phyloP scores from a whole-genome alignment of 768 basidiomycete genomes.

The Psilocybe sp. region DNA sequence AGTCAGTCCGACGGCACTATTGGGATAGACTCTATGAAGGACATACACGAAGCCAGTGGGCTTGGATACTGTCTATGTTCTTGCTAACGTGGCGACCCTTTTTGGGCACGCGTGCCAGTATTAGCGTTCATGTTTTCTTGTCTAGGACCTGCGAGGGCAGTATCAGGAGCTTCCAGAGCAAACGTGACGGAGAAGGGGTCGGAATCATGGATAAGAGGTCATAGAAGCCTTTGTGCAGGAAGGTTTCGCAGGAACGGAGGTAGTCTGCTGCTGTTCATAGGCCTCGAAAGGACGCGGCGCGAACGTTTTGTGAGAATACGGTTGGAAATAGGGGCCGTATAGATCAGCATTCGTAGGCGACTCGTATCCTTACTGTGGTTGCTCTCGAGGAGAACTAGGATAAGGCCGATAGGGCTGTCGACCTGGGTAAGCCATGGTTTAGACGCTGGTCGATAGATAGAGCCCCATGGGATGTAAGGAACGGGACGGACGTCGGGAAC shows the following conservation, averaged over 20 bases:
- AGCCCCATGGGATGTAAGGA: not conserved
- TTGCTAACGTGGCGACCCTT: constrained; percentile 75
- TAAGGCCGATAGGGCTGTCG: constrained; percentile 28
- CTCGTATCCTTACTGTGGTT: constrained; percentile 20
- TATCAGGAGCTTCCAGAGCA: constrained; percentile 60
- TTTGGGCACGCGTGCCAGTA: constrained; percentile 34
- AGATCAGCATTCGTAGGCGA: constrained; percentile 20
- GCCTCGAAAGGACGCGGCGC: constrained; percentile 31
- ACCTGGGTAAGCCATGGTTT: constrained; percentile 14
- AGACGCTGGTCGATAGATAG: not conserved
- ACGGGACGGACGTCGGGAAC: not conserved
- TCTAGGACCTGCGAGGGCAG: constrained; percentile 60
- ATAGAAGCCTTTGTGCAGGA: constrained; percentile 89
- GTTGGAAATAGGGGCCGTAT: constrained; percentile 34
- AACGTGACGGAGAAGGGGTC: constrained; percentile 64
- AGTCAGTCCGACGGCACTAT: constrained; percentile 20
- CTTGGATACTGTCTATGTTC: constrained; percentile 81
- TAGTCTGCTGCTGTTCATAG: constrained; percentile 38
- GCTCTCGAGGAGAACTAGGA: constrained; percentile 22
- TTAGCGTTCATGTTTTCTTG: constrained; percentile 55
- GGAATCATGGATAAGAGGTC: constrained; percentile 79
- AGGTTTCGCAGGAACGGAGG: constrained; percentile 59
- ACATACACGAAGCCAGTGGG: constrained; percentile 85
- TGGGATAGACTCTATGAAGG: constrained; percentile 4
- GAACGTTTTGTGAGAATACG: constrained; percentile 41